Evolutionary conservation across 352 stramenopile species (phyloP), one percentile per base, ranked within the genome.

Genomic region (Phytophthora boehmeriae): DNA sequence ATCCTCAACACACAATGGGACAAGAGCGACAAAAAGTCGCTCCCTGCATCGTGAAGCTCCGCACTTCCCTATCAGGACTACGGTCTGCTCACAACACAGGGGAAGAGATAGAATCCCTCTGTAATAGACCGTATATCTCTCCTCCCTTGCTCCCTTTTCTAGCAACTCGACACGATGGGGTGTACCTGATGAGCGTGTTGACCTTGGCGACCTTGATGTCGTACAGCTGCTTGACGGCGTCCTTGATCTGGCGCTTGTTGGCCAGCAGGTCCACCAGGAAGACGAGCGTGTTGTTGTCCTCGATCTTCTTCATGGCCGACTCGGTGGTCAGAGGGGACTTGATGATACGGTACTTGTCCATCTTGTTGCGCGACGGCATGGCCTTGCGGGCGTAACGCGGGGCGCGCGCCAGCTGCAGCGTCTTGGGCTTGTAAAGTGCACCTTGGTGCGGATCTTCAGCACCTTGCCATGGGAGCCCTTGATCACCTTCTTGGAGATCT

Each of bases 161-260:
- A 59, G 63, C 59, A 75, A 74, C 79, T 96, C 87, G 87, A 93
- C 87, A 56, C 83, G 71, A 96, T 89, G 64, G 63, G 76, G 68
- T 94, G 76, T 95, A 96, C 88, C 97, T 98, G 89, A 99, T 99
- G 45, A 99, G 89, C 20, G 98, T 99, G 91, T 99, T 99, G 61
- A 99, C 97, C 87, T 99, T 99, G 70, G 97, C 83, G 30, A 88
- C 96, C 86, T 99, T 96, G 88, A 99, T 99, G 70, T 99, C 96
- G 92, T 99, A 99, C 44, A 99, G 86, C 75, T 98, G 92, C 87
- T 99, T 98, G 43, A 99, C 96, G 54, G 98, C 97, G 61, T 98
- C 86, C 93, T 99, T 99, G 89, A 99, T 99, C 92, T 99, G 98
- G 66, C 97, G 93, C 95, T 99, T 99, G 93, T 99, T 99, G 68